Conservation (phyloP, 2,329 filamentous ascomycete species). For the Cercospora sesami region DNA sequence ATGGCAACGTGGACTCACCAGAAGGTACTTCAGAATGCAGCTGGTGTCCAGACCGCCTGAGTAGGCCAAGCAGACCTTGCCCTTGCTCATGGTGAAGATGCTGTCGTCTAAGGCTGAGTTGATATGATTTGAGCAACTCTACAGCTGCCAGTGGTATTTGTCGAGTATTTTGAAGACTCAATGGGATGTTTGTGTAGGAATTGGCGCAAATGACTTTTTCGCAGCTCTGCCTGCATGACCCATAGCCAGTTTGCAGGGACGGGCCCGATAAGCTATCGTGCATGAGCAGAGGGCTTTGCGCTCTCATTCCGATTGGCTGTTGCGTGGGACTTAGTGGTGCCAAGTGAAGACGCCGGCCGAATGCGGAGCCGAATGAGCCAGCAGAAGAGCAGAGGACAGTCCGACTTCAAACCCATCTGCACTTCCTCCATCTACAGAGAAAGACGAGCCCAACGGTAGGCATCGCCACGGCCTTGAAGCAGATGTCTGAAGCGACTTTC, state of each 20-base stretch:
- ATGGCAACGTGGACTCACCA: constrained; percentile 32
- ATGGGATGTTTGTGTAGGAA: not conserved
- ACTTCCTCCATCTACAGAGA: not conserved
- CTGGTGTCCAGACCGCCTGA: constrained; percentile 61
- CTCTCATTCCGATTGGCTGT: not conserved
- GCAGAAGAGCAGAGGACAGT: not conserved
- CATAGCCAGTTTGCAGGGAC: not conserved
- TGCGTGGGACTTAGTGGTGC: not conserved
- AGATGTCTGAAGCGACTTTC: not conserved
- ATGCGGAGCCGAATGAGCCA: not conserved
- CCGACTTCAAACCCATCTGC: not conserved
- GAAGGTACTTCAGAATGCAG: constrained; percentile 53
- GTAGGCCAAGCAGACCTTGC: constrained; percentile 53
- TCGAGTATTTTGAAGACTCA: not conserved
- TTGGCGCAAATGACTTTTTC: constrained; percentile 3
- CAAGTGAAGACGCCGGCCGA: not conserved
- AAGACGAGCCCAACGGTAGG: not conserved
- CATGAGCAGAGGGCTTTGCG: not conserved
- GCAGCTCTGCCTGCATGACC: constrained; percentile 6
- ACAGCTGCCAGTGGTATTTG: not conserved
- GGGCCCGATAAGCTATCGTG: constrained; percentile 4
- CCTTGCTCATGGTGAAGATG: constrained; percentile 26
- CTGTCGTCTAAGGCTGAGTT: not conserved
- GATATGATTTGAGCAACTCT: not conserved
- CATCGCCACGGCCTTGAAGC: not conserved